A percentile compares a stretch with the other conserved stretches of the same genome.
phyloP scores from a whole-genome alignment of 352 stramenopile genomes.

The Globisporangium carolinianum region DNA sequence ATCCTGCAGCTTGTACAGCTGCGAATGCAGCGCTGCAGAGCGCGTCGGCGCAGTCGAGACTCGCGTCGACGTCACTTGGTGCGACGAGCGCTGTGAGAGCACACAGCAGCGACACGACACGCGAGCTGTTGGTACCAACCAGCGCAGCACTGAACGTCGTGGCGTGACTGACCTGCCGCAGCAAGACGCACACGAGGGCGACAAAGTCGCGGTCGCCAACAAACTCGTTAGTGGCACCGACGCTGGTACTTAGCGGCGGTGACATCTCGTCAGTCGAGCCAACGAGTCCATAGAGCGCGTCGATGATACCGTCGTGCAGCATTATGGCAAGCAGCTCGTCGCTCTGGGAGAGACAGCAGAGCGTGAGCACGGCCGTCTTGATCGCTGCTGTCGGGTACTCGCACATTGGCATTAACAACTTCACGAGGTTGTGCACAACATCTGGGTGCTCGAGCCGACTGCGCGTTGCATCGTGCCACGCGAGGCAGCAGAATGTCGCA shows the following conservation, averaged over 20 bases:
- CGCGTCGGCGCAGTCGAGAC: slow-evolving; percentile 54
- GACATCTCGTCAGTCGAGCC: neutral
- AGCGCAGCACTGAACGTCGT: slow-evolving; percentile 19
- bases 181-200: slow-evolving; percentile 43
- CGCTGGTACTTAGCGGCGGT: neutral
- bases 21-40: slow-evolving; percentile 54
- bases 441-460: slow-evolving; percentile 20
- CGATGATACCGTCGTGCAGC: slow-evolving; percentile 35
- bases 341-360: slow-evolving; percentile 47
- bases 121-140: slow-evolving; percentile 3
- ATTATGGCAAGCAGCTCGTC: slow-evolving; percentile 35
- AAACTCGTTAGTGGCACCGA: neutral
- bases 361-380: slow-evolving; percentile 46
- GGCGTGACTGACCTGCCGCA: slow-evolving; percentile 49
- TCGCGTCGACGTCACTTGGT: slow-evolving; percentile 26
- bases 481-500: slow-evolving; percentile 43
- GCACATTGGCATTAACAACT: slow-evolving; percentile 21
- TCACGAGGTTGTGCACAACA: slow-evolving; percentile 26
- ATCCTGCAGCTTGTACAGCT: neutral
- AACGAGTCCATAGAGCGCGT: slow-evolving; percentile 20
- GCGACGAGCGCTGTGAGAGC: slow-evolving; percentile 22
- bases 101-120: slow-evolving; percentile 45
- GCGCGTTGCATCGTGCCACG: slow-evolving; percentile 56
- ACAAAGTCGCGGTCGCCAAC: slow-evolving; percentile 27
- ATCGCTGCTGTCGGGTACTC: slow-evolving; percentile 16